Evolutionary conservation across 2,329 filamentous ascomycete genomes (phyloP), one percentile per base, ranked within the genome.

Genomic region (Fusarium coffeatum): DNA sequence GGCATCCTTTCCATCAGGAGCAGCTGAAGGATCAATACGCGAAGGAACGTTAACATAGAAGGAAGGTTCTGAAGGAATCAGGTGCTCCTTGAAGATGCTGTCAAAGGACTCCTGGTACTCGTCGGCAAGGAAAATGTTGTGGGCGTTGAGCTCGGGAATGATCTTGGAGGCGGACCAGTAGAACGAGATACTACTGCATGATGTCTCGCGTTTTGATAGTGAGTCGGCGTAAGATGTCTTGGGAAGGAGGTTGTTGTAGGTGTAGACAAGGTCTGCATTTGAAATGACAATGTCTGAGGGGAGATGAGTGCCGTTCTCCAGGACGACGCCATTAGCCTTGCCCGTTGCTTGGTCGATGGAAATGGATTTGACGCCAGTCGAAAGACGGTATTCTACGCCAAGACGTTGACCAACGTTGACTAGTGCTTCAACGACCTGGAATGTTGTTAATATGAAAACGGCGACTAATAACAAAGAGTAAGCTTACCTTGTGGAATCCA

Each of bases 1-100:
- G 3, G 86, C 83, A 74, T 94, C 92, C 71, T 86, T 86, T 2
- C 86, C 88, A 5, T 83, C 77, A 0, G 92, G 92, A 0, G 92
- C 90, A 2, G 92, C 92, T 1, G 85, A 85, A 0, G 88, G 81
- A 69, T 93, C 92, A 10, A 93, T 85, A 15, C 91, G 85, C 48
- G 87, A 90, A 1, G 92, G 92, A 0, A 93, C 90, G 75, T 93
- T 93, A 78, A 93, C 87, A 78, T 93, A 93, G 82, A 93, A 94
- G 59, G 87, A 90, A 0, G 91, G 91, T 62, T 93, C 84, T 3
- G 84, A 78, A 2, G 92, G 92, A 11, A 93, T 87, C 5, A 85
- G 80, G 64, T 93, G 89, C 30, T 87, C 81, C 69, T 91, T 88
- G 83, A 94, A 93, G 63, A 93, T 93, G 62, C 87, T 86, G 77